These are phyloP conservation scores for Hanseniaspora uvarum DNA, from an alignment of 1,139 yeast species.

Conservation along the genomic window DNA sequence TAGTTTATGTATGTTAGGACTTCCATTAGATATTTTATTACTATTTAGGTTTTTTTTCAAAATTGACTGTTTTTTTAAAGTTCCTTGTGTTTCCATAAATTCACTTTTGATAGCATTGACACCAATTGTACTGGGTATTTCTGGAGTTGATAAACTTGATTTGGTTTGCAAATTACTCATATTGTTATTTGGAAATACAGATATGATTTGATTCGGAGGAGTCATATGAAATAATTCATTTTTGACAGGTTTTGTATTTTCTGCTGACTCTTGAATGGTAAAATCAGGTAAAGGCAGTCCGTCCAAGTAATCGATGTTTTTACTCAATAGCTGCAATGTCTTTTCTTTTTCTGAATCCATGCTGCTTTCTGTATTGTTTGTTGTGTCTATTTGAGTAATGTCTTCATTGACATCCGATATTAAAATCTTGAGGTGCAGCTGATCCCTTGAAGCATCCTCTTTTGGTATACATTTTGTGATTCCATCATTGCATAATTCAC, in stretches of 20 bases:
- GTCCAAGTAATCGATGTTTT: background rate
- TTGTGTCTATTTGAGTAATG: background rate
- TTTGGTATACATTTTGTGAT: slow-evolving; percentile 3
- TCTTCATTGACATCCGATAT: background rate
- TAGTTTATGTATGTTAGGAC: background rate
- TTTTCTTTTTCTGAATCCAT: background rate
- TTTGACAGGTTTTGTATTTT: background rate
- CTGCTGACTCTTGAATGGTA: background rate
- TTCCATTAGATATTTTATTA: background rate
- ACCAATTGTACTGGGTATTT: background rate
- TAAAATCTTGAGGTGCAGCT: slow-evolving; percentile 1
- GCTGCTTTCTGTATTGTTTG: background rate
- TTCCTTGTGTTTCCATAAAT: background rate
- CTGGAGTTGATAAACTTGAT: background rate
- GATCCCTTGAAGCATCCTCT: background rate
- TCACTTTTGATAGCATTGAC: background rate
- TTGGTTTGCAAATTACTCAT: background rate
- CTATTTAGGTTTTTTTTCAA: background rate
- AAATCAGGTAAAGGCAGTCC: slow-evolving; percentile 12
- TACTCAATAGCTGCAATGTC: background rate
- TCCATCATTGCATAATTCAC: slow-evolving; percentile 4
- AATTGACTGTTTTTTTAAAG: background rate
- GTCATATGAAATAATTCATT: background rate
- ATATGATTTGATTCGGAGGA: background rate
- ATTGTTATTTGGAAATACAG: background rate